Percentiles rank a stretch among this genome's conserved stretches.
Evolutionary conservation across 1,139 yeast genomes (phyloP).

Genomic region (Taiozyma sp.): DNA sequence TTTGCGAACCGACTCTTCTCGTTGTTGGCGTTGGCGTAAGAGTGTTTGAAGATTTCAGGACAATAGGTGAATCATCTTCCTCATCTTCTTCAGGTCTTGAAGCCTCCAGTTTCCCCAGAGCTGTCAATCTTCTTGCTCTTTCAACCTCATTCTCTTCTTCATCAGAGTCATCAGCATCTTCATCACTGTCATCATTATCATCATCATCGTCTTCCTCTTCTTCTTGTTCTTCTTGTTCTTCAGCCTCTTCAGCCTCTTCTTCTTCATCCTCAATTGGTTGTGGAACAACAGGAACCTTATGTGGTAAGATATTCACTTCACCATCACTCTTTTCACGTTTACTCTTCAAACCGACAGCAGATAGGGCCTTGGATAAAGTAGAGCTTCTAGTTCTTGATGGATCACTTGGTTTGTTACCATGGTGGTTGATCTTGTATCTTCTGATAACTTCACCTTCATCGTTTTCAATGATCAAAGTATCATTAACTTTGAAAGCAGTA

Average conservation of each 20-base stretch:
- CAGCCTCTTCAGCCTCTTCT: neutral
- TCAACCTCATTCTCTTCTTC: neutral
- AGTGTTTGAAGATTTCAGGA: neutral
- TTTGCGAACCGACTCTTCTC: neutral
- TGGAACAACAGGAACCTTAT: neutral
- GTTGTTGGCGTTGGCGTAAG: neutral
- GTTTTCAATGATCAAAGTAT: constrained; percentile 77
- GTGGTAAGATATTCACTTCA: neutral
- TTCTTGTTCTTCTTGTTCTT: neutral
- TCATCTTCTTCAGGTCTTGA: neutral
- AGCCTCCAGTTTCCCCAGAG: neutral
- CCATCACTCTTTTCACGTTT: neutral
- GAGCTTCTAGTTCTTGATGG: constrained; percentile 17
- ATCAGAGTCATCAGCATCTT: neutral
- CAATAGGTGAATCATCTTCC: neutral
- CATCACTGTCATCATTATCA: neutral
- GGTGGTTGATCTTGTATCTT: constrained; percentile 68
- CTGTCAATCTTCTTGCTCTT: neutral
- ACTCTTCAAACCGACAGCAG: constrained; percentile 43
- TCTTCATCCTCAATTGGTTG: neutral
- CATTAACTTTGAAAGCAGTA: constrained; percentile 58
- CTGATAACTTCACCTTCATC: constrained; percentile 89
- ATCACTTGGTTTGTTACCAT: constrained; percentile 20
- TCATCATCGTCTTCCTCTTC: neutral
- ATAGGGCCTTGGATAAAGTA: constrained; percentile 39